phyloP scores from a whole-genome alignment of 768 basidiomycete genomes.

The Boletus subparvulus region DNA sequence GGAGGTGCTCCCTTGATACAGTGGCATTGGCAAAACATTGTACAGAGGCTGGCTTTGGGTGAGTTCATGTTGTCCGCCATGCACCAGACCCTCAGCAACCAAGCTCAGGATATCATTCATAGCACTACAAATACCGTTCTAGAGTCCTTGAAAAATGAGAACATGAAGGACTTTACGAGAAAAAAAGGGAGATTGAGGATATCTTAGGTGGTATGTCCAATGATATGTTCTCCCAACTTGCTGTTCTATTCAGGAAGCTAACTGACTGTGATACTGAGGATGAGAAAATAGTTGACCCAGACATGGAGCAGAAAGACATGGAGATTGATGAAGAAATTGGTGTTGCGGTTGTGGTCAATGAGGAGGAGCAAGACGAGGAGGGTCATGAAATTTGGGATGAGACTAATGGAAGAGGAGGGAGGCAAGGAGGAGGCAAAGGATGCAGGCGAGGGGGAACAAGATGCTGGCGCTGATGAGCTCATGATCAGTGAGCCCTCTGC shows the following conservation, averaged over 20 bases:
- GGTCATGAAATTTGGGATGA: slow-evolving; percentile 85
- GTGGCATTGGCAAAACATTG: slow-evolving; percentile 54
- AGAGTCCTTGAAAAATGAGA: slow-evolving; percentile 84
- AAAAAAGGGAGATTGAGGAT: slow-evolving; percentile 90
- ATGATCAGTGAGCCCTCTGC: slow-evolving; percentile 74
- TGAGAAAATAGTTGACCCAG: slow-evolving; percentile 73
- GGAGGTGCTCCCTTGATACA: slow-evolving; percentile 54
- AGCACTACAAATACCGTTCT: slow-evolving; percentile 93
- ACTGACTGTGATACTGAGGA: slow-evolving; percentile 94
- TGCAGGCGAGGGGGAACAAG: slow-evolving; percentile 46
- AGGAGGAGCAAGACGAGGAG: slow-evolving; percentile 92
- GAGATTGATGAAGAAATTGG: slow-evolving; percentile 95
- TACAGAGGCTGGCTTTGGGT: slow-evolving; percentile 69
- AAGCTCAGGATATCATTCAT: slow-evolving; percentile 93
- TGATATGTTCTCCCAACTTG: slow-evolving; percentile 80
- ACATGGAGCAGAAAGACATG: slow-evolving; percentile 76
- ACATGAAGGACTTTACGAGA: slow-evolving; percentile 94
- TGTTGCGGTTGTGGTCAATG: slow-evolving; percentile 98
- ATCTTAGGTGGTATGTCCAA: slow-evolving; percentile 61
- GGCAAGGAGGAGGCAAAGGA: slow-evolving; percentile 43
- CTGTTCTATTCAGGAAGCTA: slow-evolving; percentile 88
- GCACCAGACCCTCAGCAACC: slow-evolving; percentile 84
- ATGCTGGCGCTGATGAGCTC: slow-evolving; percentile 62
- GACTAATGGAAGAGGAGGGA: slow-evolving; percentile 66
- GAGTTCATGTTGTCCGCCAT: slow-evolving; percentile 85